phyloP scores from a whole-genome alignment of 345 rosid species.

The Citrus mangshanensis region DNA sequence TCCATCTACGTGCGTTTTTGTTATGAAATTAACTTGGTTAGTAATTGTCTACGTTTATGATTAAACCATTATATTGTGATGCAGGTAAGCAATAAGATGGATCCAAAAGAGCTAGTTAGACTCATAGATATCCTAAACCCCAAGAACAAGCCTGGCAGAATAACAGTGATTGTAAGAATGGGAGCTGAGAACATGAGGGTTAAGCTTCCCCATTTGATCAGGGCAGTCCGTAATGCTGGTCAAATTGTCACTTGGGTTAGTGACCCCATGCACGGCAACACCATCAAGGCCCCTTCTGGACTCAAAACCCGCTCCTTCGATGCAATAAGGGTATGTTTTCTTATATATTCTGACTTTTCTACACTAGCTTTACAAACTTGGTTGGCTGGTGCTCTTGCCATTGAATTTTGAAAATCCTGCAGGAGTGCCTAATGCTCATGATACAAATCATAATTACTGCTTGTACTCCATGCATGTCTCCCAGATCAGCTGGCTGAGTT shows the following conservation, averaged over 20 bases:
- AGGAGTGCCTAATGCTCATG: not conserved
- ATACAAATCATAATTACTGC: not conserved
- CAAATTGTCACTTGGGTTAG: conserved; percentile 40
- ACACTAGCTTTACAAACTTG: not conserved
- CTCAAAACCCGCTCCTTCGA: conserved; percentile 43
- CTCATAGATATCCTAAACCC: conserved; percentile 37
- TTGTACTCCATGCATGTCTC: not conserved
- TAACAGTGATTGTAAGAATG: conserved; percentile 41
- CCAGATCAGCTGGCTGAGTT: not conserved
- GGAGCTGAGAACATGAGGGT: conserved; percentile 40
- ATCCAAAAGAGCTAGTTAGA: conserved; percentile 37
- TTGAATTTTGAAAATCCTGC: not conserved
- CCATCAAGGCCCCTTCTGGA: conserved; percentile 42
- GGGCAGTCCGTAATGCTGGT: conserved; percentile 34
- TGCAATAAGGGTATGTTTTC: conserved; percentile 29
- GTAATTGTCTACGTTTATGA: not conserved
- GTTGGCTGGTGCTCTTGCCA: not conserved
- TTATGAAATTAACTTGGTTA: not conserved
- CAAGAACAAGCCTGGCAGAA: conserved; percentile 34
- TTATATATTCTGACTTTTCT: not conserved
- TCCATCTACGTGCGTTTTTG: not conserved
- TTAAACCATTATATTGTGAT: not conserved
- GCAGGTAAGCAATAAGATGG: conserved; percentile 44
- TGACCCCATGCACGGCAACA: conserved; percentile 45
- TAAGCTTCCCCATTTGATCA: conserved; percentile 36